Evolutionary conservation across 2,329 filamentous ascomycete species (phyloP).

Genomic region (Botrytis cinerea): DNA sequence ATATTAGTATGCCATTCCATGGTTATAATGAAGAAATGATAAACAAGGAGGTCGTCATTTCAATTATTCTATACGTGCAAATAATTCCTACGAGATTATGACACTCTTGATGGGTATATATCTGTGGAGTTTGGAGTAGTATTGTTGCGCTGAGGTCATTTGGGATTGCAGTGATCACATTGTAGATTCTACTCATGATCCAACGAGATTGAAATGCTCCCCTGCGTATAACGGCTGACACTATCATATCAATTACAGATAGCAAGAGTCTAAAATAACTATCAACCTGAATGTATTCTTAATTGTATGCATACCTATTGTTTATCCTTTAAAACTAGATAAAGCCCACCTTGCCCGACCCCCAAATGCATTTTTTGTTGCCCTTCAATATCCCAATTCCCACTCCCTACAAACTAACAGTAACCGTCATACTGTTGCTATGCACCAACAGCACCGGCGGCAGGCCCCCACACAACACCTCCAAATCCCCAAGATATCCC

Average conservation of each 20-base stretch:
- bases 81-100: not conserved
- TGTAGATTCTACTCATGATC: not conserved
- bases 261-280: not conserved
- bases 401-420: conserved; percentile 26
- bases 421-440: conserved; percentile 33
- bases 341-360: not conserved
- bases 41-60: not conserved
- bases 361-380: too few relatives aligned
- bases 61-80: not conserved
- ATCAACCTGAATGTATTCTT: not conserved
- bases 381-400: not conserved
- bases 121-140: not conserved
- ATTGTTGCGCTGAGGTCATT: not conserved
- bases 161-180: not conserved
- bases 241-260: too few relatives aligned
- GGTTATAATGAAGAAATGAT: not conserved
- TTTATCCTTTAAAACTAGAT: not conserved
- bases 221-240: not conserved
- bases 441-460: conserved; percentile 32
- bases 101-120: not conserved
- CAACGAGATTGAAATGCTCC: not conserved
- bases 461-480: conserved; percentile 34
- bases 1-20: not conserved
- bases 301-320: not conserved
- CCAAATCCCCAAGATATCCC: conserved; percentile 37